Evolutionary conservation across 148 eudicot genomes (phyloP).

Genomic region (Nyssa sinensis): DNA sequence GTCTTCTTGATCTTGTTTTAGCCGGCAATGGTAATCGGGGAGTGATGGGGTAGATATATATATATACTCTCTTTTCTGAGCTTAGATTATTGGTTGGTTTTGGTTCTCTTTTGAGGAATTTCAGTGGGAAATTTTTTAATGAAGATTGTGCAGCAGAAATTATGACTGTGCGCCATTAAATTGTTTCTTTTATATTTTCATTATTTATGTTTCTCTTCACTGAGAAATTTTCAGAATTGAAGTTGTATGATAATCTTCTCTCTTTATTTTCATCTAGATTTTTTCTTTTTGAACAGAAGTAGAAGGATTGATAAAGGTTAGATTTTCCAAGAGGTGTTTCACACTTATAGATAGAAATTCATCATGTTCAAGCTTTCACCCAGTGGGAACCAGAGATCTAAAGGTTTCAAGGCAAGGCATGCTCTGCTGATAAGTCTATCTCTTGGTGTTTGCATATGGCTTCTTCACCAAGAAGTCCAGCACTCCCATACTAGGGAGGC

Average conservation of each 20-base stretch:
- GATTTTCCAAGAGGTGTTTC: background rate
- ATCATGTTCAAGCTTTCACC: constrained; percentile 81
- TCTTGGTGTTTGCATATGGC: constrained; percentile 71
- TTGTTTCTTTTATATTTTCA: background rate
- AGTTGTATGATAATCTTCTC: background rate
- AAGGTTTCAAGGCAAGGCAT: constrained; percentile 87
- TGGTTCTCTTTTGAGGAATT: background rate
- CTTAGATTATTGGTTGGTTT: background rate
- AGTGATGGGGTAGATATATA: background rate
- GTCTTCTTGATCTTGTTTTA: background rate
- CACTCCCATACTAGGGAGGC: constrained; percentile 54
- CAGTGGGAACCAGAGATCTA: constrained; percentile 62
- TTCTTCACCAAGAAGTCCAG: constrained; percentile 75
- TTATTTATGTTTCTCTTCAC: background rate
- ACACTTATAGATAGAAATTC: background rate
- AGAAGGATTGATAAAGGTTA: background rate
- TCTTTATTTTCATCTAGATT: background rate
- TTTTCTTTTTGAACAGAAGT: background rate
- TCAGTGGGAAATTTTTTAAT: background rate
- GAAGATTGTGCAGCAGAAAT: background rate
- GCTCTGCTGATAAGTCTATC: constrained; percentile 57
- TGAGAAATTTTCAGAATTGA: background rate
- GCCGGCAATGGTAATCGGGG: background rate
- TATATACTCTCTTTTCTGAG: background rate
- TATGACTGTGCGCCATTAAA: background rate